Base-by-base conservation (phyloP, 768 basidiomycete genomes). In the Amanita thiersii region DNA sequence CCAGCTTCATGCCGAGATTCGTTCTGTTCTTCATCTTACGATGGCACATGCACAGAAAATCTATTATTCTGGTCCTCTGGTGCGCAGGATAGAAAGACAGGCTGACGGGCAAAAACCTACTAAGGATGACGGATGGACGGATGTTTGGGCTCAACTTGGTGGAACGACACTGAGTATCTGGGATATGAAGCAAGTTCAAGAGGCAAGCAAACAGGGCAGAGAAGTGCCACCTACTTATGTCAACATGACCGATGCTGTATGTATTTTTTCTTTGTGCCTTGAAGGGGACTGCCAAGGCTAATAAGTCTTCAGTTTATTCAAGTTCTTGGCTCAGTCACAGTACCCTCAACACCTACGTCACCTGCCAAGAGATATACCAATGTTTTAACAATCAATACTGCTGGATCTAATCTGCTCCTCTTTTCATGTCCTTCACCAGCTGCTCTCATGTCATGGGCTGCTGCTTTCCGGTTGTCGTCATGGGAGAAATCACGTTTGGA, bases 401-500 rank as follows among this genome's bases (percentile, higher is more conserved):
- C 93, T 0, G 94, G 94, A 15, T 81, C 81, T 21, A 97, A 98
- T 57, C 70, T 92, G 33, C 65, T 92, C 23, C 62, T 94, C 2
- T 94, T 97, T 64, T 86, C 90, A 6, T 93, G 90, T 56, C 83
- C 84, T 12, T 72, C 72, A 15, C 75, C 79, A 20, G 57, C 67
- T 32, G 73, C 80, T 11, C 70, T 93, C 40, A 69, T 85, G 23
- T 79, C 83, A n/a, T 98, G 94, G 94, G 81, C 88, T 5, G 81
- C 89, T 17, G 90, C 91, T 3, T 69, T 98, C 26, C 81, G 96
- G 12, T 72, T 99, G 3, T 80, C 85, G 7, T 75, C 86, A 39
- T 99, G 92, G 91, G 96, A 99, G 63, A 91, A 93, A 55, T 83
- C 88, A 1, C 79, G 91, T 31, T 71, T 97, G 11, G 90, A 96